phyloP scores from a whole-genome alignment of 352 stramenopile genomes.

The Globisporangium cylindrosporum region DNA sequence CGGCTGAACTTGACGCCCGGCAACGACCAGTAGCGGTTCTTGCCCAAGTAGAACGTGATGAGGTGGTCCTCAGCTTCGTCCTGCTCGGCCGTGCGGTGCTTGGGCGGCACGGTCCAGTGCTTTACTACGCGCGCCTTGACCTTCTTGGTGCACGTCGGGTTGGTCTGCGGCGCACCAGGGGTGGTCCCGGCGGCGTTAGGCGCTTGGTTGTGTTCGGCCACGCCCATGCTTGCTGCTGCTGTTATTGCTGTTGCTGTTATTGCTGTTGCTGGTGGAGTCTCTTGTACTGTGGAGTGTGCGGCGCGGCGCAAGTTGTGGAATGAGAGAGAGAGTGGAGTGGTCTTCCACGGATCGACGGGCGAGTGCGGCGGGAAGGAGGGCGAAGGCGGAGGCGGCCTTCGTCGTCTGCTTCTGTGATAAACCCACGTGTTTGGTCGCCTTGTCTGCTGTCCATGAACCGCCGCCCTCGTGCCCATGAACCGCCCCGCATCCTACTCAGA shows the following conservation, averaged over 20 bases:
- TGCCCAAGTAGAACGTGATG: constrained; percentile 47
- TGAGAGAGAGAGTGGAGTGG: background rate
- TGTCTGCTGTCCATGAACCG: background rate
- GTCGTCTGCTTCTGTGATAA: background rate
- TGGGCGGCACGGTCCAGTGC: constrained; percentile 53
- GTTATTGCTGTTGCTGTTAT: background rate
- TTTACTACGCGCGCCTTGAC: constrained; percentile 27
- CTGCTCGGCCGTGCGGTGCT: constrained; percentile 39
- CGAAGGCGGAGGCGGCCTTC: background rate
- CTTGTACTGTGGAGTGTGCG: background rate
- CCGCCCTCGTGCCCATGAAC: background rate
- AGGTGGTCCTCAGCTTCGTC: constrained; percentile 55
- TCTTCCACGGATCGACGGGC: background rate
- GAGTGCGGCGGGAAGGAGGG: too few species aligned
- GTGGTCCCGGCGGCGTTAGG: constrained; percentile 10
- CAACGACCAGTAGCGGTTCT: constrained; percentile 46
- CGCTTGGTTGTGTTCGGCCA: constrained; percentile 5
- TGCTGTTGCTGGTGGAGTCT: background rate
- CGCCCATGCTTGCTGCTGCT: constrained; percentile 21
- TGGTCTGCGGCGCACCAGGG: constrained; percentile 5
- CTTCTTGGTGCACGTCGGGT: constrained; percentile 30
- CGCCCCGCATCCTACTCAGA: background rate
- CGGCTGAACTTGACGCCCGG: constrained; percentile 47
- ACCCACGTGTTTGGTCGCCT: background rate
- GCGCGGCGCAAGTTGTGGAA: background rate